Percentiles rank a stretch among this genome's conserved stretches.
Conservation (phyloP, 1,284 basidiomycete genomes). For the Malassezia globosa region DNA sequence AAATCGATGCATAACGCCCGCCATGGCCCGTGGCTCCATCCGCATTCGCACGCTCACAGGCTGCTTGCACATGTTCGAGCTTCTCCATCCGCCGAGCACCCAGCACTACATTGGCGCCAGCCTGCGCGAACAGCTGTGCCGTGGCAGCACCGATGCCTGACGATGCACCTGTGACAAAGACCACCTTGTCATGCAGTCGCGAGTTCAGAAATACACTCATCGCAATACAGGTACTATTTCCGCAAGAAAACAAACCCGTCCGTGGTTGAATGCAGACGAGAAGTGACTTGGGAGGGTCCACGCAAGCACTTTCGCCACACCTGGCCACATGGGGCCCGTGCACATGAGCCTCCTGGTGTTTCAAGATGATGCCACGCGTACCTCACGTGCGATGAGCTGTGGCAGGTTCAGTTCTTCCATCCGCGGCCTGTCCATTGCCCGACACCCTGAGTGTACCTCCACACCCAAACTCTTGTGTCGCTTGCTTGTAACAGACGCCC, state of each 20-base stretch:
- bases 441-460: too few relatives aligned
- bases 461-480: too few relatives aligned
- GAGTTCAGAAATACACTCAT: constrained; percentile 29
- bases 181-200: constrained; percentile 62
- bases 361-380: not conserved
- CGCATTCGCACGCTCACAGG: constrained; percentile 60
- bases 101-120: constrained; percentile 49
- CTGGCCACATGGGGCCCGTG: not conserved
- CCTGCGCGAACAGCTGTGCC: constrained; percentile 32
- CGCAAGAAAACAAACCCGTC: constrained; percentile 3
- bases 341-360: not conserved
- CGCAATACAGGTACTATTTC: too few relatives aligned
- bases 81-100: constrained; percentile 48
- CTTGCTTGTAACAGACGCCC: too few relatives aligned
- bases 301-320: too few relatives aligned
- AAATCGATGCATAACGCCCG: constrained; percentile 32
- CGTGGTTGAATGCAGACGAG: too few relatives aligned
- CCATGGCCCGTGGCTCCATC: constrained; percentile 57
- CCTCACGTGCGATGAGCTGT: too few relatives aligned
- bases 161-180: constrained; percentile 74
- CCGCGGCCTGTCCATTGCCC: too few relatives aligned
- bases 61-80: constrained; percentile 44
- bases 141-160: constrained; percentile 60
- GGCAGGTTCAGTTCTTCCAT: too few relatives aligned
- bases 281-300: too few relatives aligned